Evolutionary conservation across 2,329 filamentous ascomycete genomes (phyloP).

Genomic region (Lecanoromycetidae sp.): DNA sequence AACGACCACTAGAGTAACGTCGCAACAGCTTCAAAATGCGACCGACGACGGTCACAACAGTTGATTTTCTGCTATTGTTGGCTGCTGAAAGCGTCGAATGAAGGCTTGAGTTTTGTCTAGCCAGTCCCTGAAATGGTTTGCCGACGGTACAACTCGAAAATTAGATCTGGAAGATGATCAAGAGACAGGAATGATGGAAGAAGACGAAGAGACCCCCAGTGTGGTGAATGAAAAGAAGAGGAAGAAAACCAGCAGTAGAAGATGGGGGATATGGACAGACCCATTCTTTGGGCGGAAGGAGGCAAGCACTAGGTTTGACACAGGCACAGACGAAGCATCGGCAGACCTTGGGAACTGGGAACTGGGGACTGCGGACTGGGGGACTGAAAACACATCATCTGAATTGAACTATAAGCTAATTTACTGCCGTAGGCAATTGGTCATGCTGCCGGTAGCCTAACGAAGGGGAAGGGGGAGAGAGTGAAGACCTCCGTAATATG

Average conservation of each 20-base stretch:
- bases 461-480: background rate
- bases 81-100: background rate
- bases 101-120: slow-evolving; percentile 7
- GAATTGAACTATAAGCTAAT: slow-evolving; percentile 9
- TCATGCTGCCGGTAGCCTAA: slow-evolving; percentile 8
- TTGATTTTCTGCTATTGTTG: background rate
- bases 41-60: background rate
- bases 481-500: background rate
- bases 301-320: slow-evolving; percentile 16
- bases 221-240: slow-evolving; percentile 15
- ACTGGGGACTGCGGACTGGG: background rate
- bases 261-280: slow-evolving; percentile 5
- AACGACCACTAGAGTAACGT: no score
- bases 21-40: slow-evolving; percentile 10
- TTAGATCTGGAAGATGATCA: slow-evolving; percentile 14
- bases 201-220: slow-evolving; percentile 15
- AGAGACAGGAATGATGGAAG: slow-evolving; percentile 17
- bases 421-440: slow-evolving; percentile 8
- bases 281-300: slow-evolving; percentile 16
- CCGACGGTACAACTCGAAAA: slow-evolving; percentile 11
- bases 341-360: slow-evolving; percentile 2
- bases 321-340: slow-evolving; percentile 14
- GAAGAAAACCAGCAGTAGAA: slow-evolving; percentile 15
- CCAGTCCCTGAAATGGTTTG: slow-evolving; percentile 2
- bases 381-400: slow-evolving; percentile 15